Percentiles rank a stretch among this genome's conserved stretches.
These are phyloP conservation scores for Bipolaris cookei DNA, from an alignment of 2,329 filamentous ascomycete species.

Conservation along the genomic window DNA sequence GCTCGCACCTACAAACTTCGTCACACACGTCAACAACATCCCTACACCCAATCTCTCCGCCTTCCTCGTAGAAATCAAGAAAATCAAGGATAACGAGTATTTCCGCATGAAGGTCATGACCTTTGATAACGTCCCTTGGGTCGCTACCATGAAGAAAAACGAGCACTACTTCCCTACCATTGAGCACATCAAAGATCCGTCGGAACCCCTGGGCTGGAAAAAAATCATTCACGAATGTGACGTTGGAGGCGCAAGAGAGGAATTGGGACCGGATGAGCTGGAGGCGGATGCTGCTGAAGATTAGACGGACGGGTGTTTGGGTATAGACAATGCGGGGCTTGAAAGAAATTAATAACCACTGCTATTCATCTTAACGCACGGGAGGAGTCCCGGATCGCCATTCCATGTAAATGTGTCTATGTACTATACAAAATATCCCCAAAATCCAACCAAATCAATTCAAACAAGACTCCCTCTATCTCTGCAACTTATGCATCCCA, in stretches of 20 bases:
- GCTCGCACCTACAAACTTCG: slow-evolving; percentile 96
- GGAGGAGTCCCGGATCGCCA: too few species aligned
- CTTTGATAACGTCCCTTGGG: slow-evolving; percentile 98
- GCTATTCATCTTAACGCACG: too few species aligned
- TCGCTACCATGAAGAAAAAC: slow-evolving; percentile 99
- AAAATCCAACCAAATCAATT: too few species aligned
- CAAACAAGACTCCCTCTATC: background rate
- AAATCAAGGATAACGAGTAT: slow-evolving; percentile 96
- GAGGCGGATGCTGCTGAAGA: slow-evolving; percentile 37
- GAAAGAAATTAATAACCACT: too few species aligned
- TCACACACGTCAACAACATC: slow-evolving; percentile 92
- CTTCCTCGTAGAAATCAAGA: slow-evolving; percentile 81
- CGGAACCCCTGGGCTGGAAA: slow-evolving; percentile 62
- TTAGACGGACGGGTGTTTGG: slow-evolving; percentile 2
- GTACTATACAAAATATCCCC: too few species aligned
- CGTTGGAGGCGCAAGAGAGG: slow-evolving; percentile 45
- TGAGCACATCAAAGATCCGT: slow-evolving; percentile 66
- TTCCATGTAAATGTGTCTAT: too few species aligned
- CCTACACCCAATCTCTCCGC: slow-evolving; percentile 80
- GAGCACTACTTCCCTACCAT: slow-evolving; percentile 87
- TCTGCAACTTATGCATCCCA: slow-evolving; percentile 11
- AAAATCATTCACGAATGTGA: slow-evolving; percentile 62
- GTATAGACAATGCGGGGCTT: too few species aligned
- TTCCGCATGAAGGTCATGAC: slow-evolving; percentile 97
- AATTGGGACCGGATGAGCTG: slow-evolving; percentile 34